Evolutionary conservation across 1,139 yeast species (phyloP), one percentile per base, ranked within the genome.

Genomic region (Barnettozyma hawaiiensis): DNA sequence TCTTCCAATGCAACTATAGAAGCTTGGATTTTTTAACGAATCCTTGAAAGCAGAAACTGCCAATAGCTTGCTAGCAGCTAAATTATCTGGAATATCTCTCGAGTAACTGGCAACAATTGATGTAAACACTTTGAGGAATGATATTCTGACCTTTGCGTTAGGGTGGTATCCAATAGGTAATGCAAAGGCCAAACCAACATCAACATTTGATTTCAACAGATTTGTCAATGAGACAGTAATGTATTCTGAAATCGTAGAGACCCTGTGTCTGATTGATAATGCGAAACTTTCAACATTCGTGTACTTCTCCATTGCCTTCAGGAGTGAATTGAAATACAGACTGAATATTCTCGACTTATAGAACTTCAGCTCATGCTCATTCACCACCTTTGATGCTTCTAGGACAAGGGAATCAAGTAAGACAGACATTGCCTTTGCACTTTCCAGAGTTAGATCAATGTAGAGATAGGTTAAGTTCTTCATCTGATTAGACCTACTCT

Each of bases 91-190:
- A 2, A 28, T 33, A 61, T 55, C 51, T 20, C 49, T 55, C 12
- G 59, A 59, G 48, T 73, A 59, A 62, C 74, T 58, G 55, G 71
- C 65, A 56, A 80, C 75, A 60, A 78, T 84, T 44, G 81, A 78
- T 1, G 85, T 77, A 55, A 87, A 85, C 4, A 86, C 92, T 50
- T 82, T 82, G 57, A 86, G 68, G 56, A 86, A 85, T 1, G 92
- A 79, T 6, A 83, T 67, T 46, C 95, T 66, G 26, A 85, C 77
- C 43, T 78, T 74, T 18, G 66, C 63, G 55, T 84, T 84, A 31
- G 74, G 75, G 53, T 86, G 87, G 54, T 79, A 84, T 0, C 95
- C 95, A 57, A 86, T 69, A 0, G 94, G 89, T 14, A 87, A 63
- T 1, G 90, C 89, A 60, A 78, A 78, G 43, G 78, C 80, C 58